These are phyloP conservation scores for Linum trigynum DNA, from an alignment of 345 rosid species.

Conservation along the genomic window DNA sequence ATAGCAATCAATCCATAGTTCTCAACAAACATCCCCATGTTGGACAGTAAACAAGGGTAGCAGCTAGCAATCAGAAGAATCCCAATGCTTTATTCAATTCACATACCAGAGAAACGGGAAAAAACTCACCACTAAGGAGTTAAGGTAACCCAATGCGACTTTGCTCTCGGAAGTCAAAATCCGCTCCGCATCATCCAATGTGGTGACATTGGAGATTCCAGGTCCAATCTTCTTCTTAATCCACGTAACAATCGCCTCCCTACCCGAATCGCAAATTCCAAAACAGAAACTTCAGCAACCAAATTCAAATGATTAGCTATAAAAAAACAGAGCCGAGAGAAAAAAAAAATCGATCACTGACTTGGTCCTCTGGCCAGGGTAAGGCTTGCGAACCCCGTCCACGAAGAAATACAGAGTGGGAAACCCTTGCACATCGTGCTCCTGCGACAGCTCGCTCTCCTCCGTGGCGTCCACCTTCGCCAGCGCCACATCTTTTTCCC, in stretches of 20 bases:
- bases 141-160: constrained; percentile 76
- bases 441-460: constrained; percentile 7
- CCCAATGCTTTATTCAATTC: background rate
- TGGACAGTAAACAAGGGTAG: background rate
- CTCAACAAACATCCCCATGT: background rate
- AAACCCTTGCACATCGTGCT: constrained; percentile 8
- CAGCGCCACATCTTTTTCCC: constrained; percentile 37
- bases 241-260: constrained; percentile 38
- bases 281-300: background rate
- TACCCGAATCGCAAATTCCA: constrained; percentile 10
- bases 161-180: constrained; percentile 65
- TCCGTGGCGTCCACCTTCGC: constrained; percentile 35
- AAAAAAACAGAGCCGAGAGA: background rate
- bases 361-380: constrained; percentile 15
- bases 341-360: background rate
- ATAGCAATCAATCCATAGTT: no score
- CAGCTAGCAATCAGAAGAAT: background rate
- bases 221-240: constrained; percentile 28
- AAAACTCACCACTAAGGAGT: constrained; percentile 64
- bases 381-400: constrained; percentile 10
- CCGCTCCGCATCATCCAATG: constrained; percentile 77
- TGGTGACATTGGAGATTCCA: constrained; percentile 44
- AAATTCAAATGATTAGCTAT: background rate
- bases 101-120: no score
- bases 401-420: constrained; percentile 18